These are phyloP conservation scores for Akanthomyces lecanii DNA, from an alignment of 2,329 filamentous ascomycete genomes.

Conservation along the genomic window DNA sequence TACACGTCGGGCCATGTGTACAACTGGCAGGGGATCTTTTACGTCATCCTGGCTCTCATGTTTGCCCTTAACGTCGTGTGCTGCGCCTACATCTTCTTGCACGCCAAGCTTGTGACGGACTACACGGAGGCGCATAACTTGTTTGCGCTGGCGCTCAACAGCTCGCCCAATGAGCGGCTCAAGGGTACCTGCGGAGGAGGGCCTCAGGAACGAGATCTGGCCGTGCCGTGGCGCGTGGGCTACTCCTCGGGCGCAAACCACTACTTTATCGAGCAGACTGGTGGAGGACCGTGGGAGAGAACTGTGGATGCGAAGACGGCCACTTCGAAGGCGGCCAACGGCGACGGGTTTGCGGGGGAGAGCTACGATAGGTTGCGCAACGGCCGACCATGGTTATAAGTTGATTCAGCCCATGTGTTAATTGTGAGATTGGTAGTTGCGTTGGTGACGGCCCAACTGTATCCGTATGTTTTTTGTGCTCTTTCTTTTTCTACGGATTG, in stretches of 20 bases:
- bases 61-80: slow-evolving; percentile 65
- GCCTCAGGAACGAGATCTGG: slow-evolving; percentile 32
- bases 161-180: slow-evolving; percentile 35
- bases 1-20: slow-evolving; percentile 64
- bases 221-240: slow-evolving; percentile 39
- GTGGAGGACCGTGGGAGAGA: slow-evolving; percentile 13
- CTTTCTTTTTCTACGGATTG: too few species aligned
- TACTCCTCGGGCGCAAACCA: slow-evolving; percentile 37
- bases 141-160: slow-evolving; percentile 67
- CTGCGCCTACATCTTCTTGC: slow-evolving; percentile 54
- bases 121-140: slow-evolving; percentile 75
- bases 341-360: too few species aligned
- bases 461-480: too few species aligned
- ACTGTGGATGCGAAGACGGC: not conserved
- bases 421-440: too few species aligned
- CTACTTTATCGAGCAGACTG: slow-evolving; percentile 41
- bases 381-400: not conserved
- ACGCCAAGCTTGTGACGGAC: slow-evolving; percentile 64
- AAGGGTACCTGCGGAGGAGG: slow-evolving; percentile 37
- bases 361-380: not conserved
- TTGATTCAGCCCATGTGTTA: not conserved
- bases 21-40: slow-evolving; percentile 62
- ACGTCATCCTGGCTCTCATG: slow-evolving; percentile 59
- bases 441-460: too few species aligned
- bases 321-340: not conserved